Evolutionary conservation across 768 basidiomycete species (phyloP), one percentile per base, ranked within the genome.

Genomic region (Suillus lakei): DNA sequence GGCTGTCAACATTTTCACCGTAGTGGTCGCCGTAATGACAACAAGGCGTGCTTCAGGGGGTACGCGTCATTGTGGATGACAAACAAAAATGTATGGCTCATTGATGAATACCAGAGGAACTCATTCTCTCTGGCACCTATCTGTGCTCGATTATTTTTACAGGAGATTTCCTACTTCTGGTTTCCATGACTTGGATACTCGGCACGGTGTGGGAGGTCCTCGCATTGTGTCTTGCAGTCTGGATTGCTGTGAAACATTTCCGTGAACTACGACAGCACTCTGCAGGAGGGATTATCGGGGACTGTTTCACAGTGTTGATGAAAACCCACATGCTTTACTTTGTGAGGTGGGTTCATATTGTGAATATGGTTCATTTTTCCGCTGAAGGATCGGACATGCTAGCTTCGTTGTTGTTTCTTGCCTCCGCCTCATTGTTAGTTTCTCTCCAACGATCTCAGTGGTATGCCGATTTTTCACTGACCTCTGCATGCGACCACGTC

Each of bases 201-300:
- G 2, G 2, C 8, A 9, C 21, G 4, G 43, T 4, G 3, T 41
- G 41, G 41, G 41, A 41, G 41, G 18, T 41, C 41, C 16, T 41
- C 41, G 41, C 41, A 7, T 7, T 41, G 16, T 41, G 41, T 41
- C 41, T 18, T 16, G 16, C 41, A 41, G 41, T 83, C 8, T 73
- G 67, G 3, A 86, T 86, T 15, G 77, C 81, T 16, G 88, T 88
- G 13, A 41, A 41, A 41, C 41, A 41, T 16, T 41, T 41, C 16
- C 41, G 16, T 41, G 41, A 41, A 5, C 41, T 41, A 16, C 41
- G 41, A 18, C 41, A 6, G 1, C 39, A 39, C 16, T 39, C 39
- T 15, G 5, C 39, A 39, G 15, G 5, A 6, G 15, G 39, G 39
- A 39, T 39, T 39, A 39, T 39, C 0, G 15, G 39, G 1, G 39